Conservation (phyloP, 2,329 filamentous ascomycete species). For the Venturia oleaginea region DNA sequence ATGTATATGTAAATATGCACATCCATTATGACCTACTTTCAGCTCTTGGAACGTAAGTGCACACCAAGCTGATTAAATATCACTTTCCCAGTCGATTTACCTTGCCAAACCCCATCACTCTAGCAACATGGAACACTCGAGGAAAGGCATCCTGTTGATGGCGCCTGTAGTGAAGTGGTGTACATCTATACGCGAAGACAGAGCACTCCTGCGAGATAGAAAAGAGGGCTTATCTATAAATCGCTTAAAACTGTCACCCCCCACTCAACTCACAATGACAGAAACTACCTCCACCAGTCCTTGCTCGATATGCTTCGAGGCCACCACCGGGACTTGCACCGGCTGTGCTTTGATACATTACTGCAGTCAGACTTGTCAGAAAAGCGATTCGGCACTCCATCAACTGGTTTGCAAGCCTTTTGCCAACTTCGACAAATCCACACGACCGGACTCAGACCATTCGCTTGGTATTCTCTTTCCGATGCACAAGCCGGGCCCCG, state of each 20-base stretch:
- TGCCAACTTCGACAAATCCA: constrained; percentile 6
- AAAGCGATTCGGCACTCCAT: constrained; percentile 13
- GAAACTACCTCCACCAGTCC: neutral
- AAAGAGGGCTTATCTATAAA: neutral
- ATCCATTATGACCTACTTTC: neutral
- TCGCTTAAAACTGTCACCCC: neutral
- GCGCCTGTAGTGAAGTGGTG: neutral
- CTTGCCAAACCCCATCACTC: neutral
- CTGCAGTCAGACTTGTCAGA: constrained; percentile 15
- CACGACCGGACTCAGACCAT: constrained; percentile 11
- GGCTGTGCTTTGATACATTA: constrained; percentile 13
- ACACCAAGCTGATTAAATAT: no score
- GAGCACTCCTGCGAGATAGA: neutral
- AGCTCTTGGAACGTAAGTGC: no score
- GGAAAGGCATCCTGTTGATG: neutral
- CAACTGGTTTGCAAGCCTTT: constrained; percentile 14
- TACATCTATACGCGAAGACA: neutral
- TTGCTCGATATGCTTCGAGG: neutral
- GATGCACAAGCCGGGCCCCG: neutral
- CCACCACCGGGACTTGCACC: neutral
- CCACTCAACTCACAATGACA: neutral
- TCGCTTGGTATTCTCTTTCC: constrained; percentile 12
- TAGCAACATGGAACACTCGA: neutral
- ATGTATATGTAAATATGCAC: neutral
- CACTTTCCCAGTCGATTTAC: no score